Conservation (phyloP, 768 basidiomycete genomes). For the Boletus rubroflammeus region DNA sequence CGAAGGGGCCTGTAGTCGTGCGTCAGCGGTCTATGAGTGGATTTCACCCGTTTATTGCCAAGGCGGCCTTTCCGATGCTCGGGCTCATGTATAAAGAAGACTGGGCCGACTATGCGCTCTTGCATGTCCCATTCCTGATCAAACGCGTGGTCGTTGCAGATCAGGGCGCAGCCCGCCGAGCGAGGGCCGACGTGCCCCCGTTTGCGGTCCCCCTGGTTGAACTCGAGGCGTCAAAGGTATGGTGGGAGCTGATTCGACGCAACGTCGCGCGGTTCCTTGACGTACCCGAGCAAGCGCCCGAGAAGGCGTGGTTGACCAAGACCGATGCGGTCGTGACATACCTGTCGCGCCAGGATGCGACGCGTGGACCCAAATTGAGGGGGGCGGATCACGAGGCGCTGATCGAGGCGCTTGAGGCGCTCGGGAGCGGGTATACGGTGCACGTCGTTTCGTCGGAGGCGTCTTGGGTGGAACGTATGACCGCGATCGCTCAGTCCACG, state of each 20-base stretch:
- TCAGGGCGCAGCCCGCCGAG: conserved; percentile 55
- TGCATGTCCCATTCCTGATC: conserved; percentile 67
- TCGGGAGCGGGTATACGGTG: conserved; percentile 56
- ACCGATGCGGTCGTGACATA: conserved; percentile 59
- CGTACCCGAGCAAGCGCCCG: conserved; percentile 19
- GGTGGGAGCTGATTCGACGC: conserved; percentile 65
- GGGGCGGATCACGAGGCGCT: conserved; percentile 58
- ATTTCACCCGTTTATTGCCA: conserved; percentile 68
- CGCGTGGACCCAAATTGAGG: conserved; percentile 47
- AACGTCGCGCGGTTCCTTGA: conserved; percentile 44
- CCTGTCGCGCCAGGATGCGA: conserved; percentile 57
- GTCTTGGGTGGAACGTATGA: conserved; percentile 60
- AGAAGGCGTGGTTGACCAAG: conserved; percentile 15
- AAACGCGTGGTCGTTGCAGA: conserved; percentile 79
- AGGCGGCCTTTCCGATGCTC: conserved; percentile 71
- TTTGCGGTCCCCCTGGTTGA: conserved; percentile 43
- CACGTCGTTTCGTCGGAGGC: conserved; percentile 50
- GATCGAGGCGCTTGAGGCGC: conserved; percentile 49
- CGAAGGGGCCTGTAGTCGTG: conserved; percentile 30
- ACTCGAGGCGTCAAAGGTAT: conserved; percentile 44
- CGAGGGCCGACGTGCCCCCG: conserved; percentile 20
- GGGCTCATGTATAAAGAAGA: conserved; percentile 67
- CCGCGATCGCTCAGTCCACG: conserved; percentile 62
- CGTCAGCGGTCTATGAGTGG: conserved; percentile 52
- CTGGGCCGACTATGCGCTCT: conserved; percentile 70